Percentiles rank a stretch among this genome's conserved stretches.
Conservation (phyloP, 164 flowering plant species). For the Magnolia changhungtana region DNA sequence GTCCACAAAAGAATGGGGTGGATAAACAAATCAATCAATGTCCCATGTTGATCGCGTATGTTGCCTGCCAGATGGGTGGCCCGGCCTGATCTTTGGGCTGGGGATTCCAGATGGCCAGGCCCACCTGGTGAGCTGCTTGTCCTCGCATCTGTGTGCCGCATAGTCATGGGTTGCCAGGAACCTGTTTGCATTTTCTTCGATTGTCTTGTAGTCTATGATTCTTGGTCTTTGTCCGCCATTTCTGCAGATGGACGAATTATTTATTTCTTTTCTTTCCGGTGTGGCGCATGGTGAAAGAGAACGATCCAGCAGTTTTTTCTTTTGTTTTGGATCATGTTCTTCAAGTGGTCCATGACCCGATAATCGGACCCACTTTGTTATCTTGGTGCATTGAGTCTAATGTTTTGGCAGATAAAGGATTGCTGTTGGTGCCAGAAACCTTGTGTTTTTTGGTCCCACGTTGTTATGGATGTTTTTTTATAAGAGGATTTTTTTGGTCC, state of each 20-base stretch:
- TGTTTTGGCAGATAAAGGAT: too few species aligned
- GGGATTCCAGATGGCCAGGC: too few species aligned
- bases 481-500: too few species aligned
- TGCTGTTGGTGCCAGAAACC: too few species aligned
- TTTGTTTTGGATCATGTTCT: too few species aligned
- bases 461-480: too few species aligned
- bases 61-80: background rate
- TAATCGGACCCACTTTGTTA: background rate
- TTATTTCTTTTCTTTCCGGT: background rate
- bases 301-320: too few species aligned
- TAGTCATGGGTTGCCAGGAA: background rate
- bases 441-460: too few species aligned
- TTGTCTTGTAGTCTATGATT: background rate
- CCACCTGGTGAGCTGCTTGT: too few species aligned
- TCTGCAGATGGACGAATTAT: background rate
- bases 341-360: background rate
- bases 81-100: background rate
- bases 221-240: background rate
- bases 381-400: too few species aligned
- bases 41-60: background rate
- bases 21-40: background rate
- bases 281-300: background rate
- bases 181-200: background rate
- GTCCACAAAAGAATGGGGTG: background rate
- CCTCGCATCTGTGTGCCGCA: background rate